Base-by-base conservation (phyloP, 441 rosid genomes). In the Omphalea diandra region DNA sequence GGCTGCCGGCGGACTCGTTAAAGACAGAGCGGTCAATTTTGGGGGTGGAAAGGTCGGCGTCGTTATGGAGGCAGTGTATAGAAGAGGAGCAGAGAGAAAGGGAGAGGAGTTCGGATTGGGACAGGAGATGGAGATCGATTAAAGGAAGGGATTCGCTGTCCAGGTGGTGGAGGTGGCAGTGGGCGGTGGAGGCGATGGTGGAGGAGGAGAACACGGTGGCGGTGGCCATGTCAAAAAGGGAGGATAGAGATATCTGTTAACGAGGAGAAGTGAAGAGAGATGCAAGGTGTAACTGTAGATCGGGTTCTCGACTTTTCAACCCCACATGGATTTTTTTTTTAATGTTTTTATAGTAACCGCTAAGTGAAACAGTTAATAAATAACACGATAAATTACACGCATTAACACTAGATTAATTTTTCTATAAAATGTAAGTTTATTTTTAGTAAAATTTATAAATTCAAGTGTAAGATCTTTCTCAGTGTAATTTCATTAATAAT, bases 1-100 rank as follows among this genome's bases (percentile, higher is more conserved):
- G 90, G 75, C 97, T 88, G 0, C 97, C 97, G 59, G 98, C 97
- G 56, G 97, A 94, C 67, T 94, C 98, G 56, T 91, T 94, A 85
- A 94, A 94, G 68, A 91, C 87, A 72, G 97, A 85, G 47, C 90
- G 94, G 73, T 94, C 98, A 67, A 94, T 87, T 75, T 83, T 90
- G n/a, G 87, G 97, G 54, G 85, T 86, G 40, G 83, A 66, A 52
- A 85, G 74, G 56, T 81, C 95, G 74, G 79, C 69, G 22, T 74
- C 81, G 79, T 70, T 63, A n/a, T n/a, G n/a, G n/a, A n/a, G n/a
- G 63, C 72, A 66, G 66, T 69, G 44, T n/a, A n/a, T n/a, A n/a
- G 86, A 68, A 69, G 85, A 66, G 75, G 84, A 70, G 53, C 77
- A 83, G 62, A 69, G 72, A 29, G 91, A 84, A 53, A 84, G 83